A percentile compares a stretch with the other conserved stretches of the same genome.
phyloP scores from a whole-genome alignment of 306 rosid genomes.

The Medicago arabica region DNA sequence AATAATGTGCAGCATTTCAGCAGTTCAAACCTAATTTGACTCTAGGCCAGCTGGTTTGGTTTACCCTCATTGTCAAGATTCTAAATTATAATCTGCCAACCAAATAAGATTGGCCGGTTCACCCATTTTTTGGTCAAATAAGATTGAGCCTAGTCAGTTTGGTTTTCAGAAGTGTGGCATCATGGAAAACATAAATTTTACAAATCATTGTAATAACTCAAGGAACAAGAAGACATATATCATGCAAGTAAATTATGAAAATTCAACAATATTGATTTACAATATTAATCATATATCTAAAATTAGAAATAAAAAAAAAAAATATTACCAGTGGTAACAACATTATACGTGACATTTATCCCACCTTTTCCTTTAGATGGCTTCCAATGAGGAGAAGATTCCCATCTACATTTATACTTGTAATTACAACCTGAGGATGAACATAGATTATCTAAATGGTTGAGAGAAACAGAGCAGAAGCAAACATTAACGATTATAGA shows the following conservation, averaged over 20 bases:
- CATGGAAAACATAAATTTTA: background rate
- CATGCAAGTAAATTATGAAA: background rate
- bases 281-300: conserved; percentile 18
- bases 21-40: conserved; percentile 15
- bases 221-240: conserved; percentile 11
- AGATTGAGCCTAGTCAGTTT: background rate
- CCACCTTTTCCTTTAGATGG: conserved; percentile 41
- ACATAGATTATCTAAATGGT: conserved; percentile 16
- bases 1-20: conserved; percentile 5
- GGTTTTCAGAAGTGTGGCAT: conserved; percentile 5
- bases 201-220: conserved; percentile 9
- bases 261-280: conserved; percentile 1
- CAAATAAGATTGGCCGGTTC: conserved; percentile 10
- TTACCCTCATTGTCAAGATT: conserved; percentile 8
- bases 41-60: background rate
- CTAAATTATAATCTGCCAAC: background rate
- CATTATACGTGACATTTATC: conserved; percentile 43
- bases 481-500: background rate
- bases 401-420: conserved; percentile 55
- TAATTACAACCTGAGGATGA: conserved; percentile 67
- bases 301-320: conserved; percentile 10
- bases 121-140: background rate
- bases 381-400: conserved; percentile 40
- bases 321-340: conserved; percentile 19
- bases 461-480: conserved; percentile 24